Evolutionary conservation across 306 rosid genomes (phyloP).

Genomic region (Malus domestica): DNA sequence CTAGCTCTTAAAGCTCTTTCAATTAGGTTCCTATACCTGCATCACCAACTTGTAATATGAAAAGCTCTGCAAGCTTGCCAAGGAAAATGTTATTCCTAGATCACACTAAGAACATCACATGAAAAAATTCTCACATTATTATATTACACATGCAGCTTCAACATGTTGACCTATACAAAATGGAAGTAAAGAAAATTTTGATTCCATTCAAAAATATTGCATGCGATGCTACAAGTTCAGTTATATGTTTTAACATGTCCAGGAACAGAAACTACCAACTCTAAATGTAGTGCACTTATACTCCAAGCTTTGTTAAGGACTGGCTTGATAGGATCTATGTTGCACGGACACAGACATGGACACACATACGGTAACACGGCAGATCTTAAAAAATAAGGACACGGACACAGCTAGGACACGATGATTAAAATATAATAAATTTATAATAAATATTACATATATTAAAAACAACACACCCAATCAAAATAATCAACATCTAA

Average conservation of each 20-base stretch:
- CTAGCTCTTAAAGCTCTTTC: conserved; percentile 91
- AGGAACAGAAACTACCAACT: background rate
- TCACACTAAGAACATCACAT: conserved; percentile 10
- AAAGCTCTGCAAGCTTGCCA: conserved; percentile 12
- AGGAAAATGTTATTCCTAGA: background rate
- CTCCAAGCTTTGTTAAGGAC: background rate
- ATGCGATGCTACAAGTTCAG: too few species aligned
- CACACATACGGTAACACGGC: too few species aligned
- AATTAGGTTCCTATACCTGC: conserved; percentile 86
- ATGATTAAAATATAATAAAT: too few species aligned
- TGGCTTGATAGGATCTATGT: too few species aligned
- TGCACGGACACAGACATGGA: too few species aligned
- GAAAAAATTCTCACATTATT: conserved; percentile 2
- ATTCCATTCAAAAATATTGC: background rate
- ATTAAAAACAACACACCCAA: too few species aligned
- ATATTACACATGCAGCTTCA: conserved; percentile 2
- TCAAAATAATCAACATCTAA: too few species aligned
- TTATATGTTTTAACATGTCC: background rate
- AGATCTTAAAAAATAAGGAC: too few species aligned
- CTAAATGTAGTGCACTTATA: background rate
- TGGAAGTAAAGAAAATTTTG: background rate
- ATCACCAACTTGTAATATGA: conserved; percentile 5
- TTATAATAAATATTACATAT: too few species aligned
- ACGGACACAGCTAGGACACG: too few species aligned
- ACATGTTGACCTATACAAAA: conserved; percentile 4